Conservation (phyloP, 495 filamentous ascomycete genomes). For the Pyronema domesticum region DNA sequence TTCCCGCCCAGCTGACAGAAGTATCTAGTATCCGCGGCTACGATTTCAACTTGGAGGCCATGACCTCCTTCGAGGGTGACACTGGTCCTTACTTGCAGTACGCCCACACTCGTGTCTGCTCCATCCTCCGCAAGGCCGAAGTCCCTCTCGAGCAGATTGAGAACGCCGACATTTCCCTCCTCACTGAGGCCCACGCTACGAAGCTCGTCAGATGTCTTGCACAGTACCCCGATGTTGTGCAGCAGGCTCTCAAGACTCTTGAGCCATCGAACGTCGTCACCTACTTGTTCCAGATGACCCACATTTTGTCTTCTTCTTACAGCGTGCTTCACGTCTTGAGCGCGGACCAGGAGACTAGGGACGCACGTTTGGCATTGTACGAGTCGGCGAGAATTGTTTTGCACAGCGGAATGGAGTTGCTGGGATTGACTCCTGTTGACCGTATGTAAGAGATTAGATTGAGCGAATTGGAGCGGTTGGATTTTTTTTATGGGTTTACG, state of each 20-base stretch:
- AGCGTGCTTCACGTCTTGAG: slow-evolving; percentile 65
- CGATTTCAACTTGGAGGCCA: slow-evolving; percentile 42
- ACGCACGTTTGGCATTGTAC: slow-evolving; percentile 68
- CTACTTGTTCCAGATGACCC: slow-evolving; percentile 81
- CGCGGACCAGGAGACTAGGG: slow-evolving; percentile 50
- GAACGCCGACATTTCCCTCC: slow-evolving; percentile 38
- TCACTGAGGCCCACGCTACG: slow-evolving; percentile 40
- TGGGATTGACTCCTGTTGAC: slow-evolving; percentile 62
- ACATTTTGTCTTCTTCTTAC: slow-evolving; percentile 65
- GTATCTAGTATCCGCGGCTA: slow-evolving; percentile 41
- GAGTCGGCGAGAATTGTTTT: slow-evolving; percentile 60
- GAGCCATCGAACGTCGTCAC: slow-evolving; percentile 53
- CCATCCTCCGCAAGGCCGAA: slow-evolving; percentile 37
- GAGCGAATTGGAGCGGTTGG: too few species aligned
- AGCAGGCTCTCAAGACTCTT: slow-evolving; percentile 44
- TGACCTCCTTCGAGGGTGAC: slow-evolving; percentile 55
- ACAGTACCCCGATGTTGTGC: slow-evolving; percentile 46
- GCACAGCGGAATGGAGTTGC: slow-evolving; percentile 65
- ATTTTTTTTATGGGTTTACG: too few species aligned
- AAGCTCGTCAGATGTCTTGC: slow-evolving; percentile 43
- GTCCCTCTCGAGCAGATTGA: slow-evolving; percentile 30
- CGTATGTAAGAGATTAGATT: slow-evolving; percentile 26
- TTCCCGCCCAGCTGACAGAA: background rate
- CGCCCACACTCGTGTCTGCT: slow-evolving; percentile 45
- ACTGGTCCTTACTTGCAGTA: slow-evolving; percentile 56